Evolutionary conservation across 2,329 filamentous ascomycete genomes (phyloP).

Genomic region (Orbilia ellipsospora): DNA sequence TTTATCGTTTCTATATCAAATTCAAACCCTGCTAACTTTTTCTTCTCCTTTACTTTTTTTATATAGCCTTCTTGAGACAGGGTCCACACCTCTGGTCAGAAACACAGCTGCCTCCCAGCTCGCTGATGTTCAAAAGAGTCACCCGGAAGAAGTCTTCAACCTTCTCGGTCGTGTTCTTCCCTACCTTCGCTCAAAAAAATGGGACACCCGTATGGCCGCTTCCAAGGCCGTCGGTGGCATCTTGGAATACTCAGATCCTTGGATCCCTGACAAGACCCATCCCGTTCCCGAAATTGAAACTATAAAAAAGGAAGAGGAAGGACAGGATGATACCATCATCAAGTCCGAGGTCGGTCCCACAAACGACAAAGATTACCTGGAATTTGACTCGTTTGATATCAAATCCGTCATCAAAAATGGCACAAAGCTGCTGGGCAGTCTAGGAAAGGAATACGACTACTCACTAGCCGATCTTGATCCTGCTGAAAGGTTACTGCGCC

Average conservation of each 20-base stretch:
- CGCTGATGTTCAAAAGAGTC: conserved; percentile 96
- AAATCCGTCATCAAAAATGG: conserved; percentile 83
- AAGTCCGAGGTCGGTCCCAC: conserved; percentile 37
- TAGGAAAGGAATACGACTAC: conserved; percentile 85
- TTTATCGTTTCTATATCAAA: background rate
- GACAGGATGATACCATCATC: conserved; percentile 24
- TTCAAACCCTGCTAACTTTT: background rate
- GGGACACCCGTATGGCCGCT: conserved; percentile 94
- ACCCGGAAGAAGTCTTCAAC: conserved; percentile 97
- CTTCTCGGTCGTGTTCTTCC: conserved; percentile 93
- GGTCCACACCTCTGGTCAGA: conserved; percentile 93
- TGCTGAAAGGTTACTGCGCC: conserved; percentile 80
- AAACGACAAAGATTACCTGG: conserved; percentile 72
- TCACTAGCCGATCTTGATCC: conserved; percentile 83
- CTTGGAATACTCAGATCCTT: conserved; percentile 84
- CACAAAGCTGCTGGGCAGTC: conserved; percentile 82
- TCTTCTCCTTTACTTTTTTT: conserved; percentile 22
- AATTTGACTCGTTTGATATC: conserved; percentile 80
- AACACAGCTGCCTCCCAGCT: conserved; percentile 97
- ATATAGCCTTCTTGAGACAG: conserved; percentile 85
- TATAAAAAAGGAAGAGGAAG: conserved; percentile 61
- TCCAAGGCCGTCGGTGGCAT: conserved; percentile 96
- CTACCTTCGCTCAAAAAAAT: conserved; percentile 92
- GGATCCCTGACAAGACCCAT: conserved; percentile 87
- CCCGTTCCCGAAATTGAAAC: conserved; percentile 64